Conservation (phyloP, 2,329 filamentous ascomycete species). For the Fusarium mexicanum region DNA sequence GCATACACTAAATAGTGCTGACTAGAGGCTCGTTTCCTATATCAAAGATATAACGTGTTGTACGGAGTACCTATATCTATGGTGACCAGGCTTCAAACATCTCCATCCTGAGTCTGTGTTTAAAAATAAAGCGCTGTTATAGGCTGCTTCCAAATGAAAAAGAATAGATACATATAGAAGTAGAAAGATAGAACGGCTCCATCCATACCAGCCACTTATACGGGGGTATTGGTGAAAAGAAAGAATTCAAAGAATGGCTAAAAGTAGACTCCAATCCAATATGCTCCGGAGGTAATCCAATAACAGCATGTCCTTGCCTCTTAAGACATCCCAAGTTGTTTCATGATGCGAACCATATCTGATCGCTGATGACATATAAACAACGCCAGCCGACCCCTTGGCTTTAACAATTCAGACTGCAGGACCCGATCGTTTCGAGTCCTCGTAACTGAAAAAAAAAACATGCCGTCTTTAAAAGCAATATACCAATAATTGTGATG, state of each 20-base stretch:
- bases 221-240: slow-evolving; percentile 28
- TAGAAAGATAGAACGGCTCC: slow-evolving; percentile 6
- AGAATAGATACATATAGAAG: slow-evolving; percentile 14
- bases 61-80: background rate
- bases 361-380: slow-evolving; percentile 16
- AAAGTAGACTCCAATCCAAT: slow-evolving; percentile 19
- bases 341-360: slow-evolving; percentile 36
- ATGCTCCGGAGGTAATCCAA: slow-evolving; percentile 21
- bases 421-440: slow-evolving; percentile 22
- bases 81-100: background rate
- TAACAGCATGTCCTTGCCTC: slow-evolving; percentile 18
- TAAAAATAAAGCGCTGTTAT: background rate
- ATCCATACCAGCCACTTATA: slow-evolving; percentile 21
- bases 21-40: background rate
- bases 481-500: slow-evolving; percentile 31
- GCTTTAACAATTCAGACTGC: slow-evolving; percentile 18
- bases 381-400: slow-evolving; percentile 24
- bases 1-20: background rate
- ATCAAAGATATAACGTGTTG: background rate
- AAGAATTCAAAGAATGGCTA: slow-evolving; percentile 7
- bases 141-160: slow-evolving; percentile 7
- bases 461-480: slow-evolving; percentile 38
- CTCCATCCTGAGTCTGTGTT: background rate
- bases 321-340: slow-evolving; percentile 30
- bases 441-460: slow-evolving; percentile 22